Conservation (phyloP, 2,329 filamentous ascomycete genomes). For the Xylariaceae sp. region DNA sequence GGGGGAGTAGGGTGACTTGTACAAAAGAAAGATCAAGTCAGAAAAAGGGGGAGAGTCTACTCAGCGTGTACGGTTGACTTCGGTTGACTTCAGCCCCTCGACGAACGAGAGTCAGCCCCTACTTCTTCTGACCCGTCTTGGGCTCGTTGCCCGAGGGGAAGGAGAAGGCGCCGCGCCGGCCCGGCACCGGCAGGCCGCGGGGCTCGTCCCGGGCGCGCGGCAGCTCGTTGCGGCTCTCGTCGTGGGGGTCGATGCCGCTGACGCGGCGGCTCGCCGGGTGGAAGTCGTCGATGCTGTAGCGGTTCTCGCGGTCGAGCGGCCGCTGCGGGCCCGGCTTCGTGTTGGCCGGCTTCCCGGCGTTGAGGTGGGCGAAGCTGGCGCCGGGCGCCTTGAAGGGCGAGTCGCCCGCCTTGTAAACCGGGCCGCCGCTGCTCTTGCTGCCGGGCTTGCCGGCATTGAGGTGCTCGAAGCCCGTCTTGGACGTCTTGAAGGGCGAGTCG, state of each 20-base stretch:
- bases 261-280: not conserved
- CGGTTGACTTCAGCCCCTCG: no score
- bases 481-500: not conserved
- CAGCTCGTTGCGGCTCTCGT: not conserved
- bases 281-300: conserved; percentile 1
- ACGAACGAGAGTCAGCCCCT: no score
- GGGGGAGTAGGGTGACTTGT: no score
- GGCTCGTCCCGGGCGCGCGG: conserved; percentile 1
- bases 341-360: not conserved
- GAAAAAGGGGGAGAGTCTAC: not conserved
- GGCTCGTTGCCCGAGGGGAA: not conserved
- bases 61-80: no score
- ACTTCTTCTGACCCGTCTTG: no score
- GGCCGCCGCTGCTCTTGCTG: not conserved
- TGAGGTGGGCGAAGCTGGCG: not conserved
- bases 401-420: not conserved
- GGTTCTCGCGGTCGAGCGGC: not conserved
- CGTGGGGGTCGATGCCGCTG: conserved; percentile 1
- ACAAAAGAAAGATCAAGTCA: not conserved
- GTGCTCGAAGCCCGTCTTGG: not conserved
- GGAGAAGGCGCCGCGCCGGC: not conserved
- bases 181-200: not conserved
- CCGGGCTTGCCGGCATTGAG: not conserved
- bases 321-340: not conserved
- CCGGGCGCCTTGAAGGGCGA: not conserved